Conservation (phyloP, 2,329 filamentous ascomycete genomes). For the Cladosporium austrohemisphaericum region DNA sequence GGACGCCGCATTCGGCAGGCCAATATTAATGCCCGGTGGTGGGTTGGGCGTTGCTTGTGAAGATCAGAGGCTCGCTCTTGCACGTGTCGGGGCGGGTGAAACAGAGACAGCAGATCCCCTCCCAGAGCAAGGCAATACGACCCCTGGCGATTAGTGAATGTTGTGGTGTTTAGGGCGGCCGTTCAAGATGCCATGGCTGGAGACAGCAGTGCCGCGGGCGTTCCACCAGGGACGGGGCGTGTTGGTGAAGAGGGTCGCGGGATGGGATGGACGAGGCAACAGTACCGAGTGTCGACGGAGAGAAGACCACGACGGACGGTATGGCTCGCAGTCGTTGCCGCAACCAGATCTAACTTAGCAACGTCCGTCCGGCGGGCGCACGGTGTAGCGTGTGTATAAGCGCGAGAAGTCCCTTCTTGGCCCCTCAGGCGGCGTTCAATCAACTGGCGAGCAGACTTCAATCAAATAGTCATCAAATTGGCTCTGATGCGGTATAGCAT, state of each 20-base stretch:
- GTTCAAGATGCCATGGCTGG: slow-evolving; percentile 11
- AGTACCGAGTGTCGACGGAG: neutral
- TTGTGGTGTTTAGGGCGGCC: neutral
- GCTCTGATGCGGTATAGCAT: too few relatives aligned
- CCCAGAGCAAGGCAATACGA: neutral
- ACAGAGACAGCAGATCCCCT: neutral
- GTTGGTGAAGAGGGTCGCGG: neutral
- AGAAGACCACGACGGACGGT: neutral
- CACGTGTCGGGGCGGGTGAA: slow-evolving; percentile 4
- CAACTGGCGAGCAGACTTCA: neutral
- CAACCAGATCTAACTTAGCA: neutral
- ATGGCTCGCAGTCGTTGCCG: slow-evolving; percentile 3
- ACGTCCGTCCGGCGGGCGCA: neutral
- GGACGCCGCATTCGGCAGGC: slow-evolving; percentile 12
- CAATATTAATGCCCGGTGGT: neutral
- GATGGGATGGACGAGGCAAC: neutral
- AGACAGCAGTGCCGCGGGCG: neutral
- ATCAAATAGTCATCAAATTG: slow-evolving; percentile 6
- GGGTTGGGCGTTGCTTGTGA: slow-evolving; percentile 2
- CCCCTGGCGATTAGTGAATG: slow-evolving; percentile 3
- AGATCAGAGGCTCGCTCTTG: neutral
- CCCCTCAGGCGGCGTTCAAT: neutral
- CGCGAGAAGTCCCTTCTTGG: slow-evolving; percentile 2
- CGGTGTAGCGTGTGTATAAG: slow-evolving; percentile 5
- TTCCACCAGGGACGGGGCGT: neutral